Conservation (phyloP, 148 eudicot genomes). For the Vaccinium darrowii region DNA sequence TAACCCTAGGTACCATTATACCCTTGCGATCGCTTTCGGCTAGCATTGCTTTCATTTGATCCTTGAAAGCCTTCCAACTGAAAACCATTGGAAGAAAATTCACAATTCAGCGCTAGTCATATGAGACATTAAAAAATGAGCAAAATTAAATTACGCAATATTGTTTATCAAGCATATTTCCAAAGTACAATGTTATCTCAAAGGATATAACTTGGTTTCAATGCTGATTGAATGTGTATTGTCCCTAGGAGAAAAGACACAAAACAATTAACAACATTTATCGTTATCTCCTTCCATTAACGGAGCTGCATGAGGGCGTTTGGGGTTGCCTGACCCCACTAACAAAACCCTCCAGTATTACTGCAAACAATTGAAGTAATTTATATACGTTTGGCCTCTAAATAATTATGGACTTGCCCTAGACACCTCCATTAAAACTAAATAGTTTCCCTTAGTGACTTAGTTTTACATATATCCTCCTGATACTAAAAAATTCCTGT, state of each 20-base stretch:
- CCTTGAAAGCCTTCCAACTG: slow-evolving; percentile 75
- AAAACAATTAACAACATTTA: background rate
- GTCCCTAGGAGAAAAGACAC: background rate
- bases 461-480: background rate
- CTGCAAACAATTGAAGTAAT: background rate
- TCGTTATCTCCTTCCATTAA: background rate
- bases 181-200: background rate
- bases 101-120: background rate
- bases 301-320: background rate
- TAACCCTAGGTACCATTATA: slow-evolving; percentile 50
- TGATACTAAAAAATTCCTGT: background rate
- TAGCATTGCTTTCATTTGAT: slow-evolving; percentile 63
- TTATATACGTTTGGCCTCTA: background rate
- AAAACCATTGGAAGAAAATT: slow-evolving; percentile 14
- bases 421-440: background rate
- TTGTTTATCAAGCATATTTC: background rate
- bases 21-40: slow-evolving; percentile 84
- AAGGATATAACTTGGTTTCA: background rate
- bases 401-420: background rate
- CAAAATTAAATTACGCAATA: background rate
- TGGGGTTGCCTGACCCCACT: background rate
- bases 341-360: background rate
- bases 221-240: background rate
- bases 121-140: background rate
- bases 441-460: background rate